These are phyloP conservation scores for Talaromyces funiculosus DNA, from an alignment of 2,329 filamentous ascomycete genomes.

Conservation along the genomic window DNA sequence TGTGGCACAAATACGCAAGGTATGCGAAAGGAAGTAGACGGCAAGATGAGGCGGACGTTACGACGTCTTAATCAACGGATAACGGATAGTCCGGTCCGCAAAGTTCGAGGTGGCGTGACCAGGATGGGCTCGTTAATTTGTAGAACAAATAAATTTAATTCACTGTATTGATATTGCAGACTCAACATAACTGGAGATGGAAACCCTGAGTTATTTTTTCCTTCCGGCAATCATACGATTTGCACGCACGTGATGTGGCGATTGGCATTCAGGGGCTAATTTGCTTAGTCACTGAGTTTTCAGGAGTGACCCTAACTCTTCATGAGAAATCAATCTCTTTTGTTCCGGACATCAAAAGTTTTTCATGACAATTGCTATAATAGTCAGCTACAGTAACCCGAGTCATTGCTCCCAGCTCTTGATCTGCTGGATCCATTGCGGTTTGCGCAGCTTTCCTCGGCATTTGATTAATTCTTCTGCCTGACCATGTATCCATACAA, in stretches of 20 bases:
- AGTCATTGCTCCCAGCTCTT: not conserved
- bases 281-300: not conserved
- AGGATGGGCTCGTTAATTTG: not conserved
- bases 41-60: not conserved
- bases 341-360: not conserved
- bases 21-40: not conserved
- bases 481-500: not conserved
- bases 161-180: not conserved
- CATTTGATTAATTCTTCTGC: not conserved
- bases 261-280: constrained; percentile 4
- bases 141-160: not conserved
- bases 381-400: not conserved
- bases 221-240: constrained; percentile 6
- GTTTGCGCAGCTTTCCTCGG: not conserved
- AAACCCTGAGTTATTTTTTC: not conserved
- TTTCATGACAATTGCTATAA: not conserved
- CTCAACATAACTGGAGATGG: not conserved
- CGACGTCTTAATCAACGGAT: not conserved
- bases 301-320: not conserved
- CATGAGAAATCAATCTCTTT: too few species aligned
- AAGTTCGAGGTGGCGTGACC: not conserved
- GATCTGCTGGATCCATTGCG: not conserved
- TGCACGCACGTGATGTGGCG: constrained; percentile 4
- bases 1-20: not conserved
- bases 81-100: not conserved